phyloP scores from a whole-genome alignment of 768 basidiomycete genomes.

The Cystobasidiopsis lactophilus region DNA sequence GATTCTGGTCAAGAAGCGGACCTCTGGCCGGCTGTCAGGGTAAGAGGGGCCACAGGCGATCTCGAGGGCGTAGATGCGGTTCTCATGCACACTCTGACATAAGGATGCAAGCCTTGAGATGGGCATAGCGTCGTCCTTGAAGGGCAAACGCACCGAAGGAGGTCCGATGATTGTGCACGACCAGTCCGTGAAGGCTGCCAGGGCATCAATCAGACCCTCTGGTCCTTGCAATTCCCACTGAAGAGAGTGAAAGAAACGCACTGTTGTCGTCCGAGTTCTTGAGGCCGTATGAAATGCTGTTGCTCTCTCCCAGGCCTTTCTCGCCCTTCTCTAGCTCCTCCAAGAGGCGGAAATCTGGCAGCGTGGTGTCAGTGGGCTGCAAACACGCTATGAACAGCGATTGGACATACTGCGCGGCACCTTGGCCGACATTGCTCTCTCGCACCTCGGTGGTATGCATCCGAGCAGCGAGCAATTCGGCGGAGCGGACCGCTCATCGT shows the following conservation, averaged over 20 bases:
- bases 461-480: too few species aligned
- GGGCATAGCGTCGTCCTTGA: not conserved
- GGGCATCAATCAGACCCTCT: not conserved
- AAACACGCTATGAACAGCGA: too few species aligned
- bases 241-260: not conserved
- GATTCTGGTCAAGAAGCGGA: conserved; percentile 70
- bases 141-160: conserved; percentile 31
- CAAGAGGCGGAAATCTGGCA: conserved; percentile 55
- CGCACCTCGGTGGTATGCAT: too few species aligned
- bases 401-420: too few species aligned
- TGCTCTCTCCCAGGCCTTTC: conserved; percentile 77
- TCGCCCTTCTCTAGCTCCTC: conserved; percentile 99
- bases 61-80: conserved; percentile 87
- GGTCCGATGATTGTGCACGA: conserved; percentile 98
- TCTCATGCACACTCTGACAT: conserved; percentile 84
- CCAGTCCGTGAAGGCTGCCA: conserved; percentile 70
- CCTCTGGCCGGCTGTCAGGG: conserved; percentile 52
- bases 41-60: conserved; percentile 59
- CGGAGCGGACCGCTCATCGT: too few species aligned
- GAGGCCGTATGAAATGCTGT: conserved; percentile 73
- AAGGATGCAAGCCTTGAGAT: too few species aligned
- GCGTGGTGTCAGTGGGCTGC: not conserved
- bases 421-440: too few species aligned
- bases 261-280: conserved; percentile 82
- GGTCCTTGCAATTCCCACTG: too few species aligned